phyloP scores from a whole-genome alignment of 1,284 basidiomycete genomes.

The Lignosus rhinocerotis region DNA sequence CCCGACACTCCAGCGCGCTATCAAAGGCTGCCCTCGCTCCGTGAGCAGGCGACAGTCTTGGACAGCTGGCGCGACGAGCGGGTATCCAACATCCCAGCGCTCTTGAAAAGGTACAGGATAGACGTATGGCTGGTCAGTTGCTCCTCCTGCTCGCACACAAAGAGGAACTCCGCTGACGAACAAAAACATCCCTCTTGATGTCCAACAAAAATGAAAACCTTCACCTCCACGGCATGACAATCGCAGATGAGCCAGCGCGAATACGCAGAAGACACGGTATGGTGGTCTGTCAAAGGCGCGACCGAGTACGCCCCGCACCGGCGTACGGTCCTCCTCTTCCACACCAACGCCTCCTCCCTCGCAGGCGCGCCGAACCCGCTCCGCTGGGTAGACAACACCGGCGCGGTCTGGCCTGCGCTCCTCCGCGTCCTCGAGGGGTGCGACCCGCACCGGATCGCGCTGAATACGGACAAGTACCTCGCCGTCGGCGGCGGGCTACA shows the following conservation, averaged over 20 bases:
- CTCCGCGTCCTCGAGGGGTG: constrained; percentile 36
- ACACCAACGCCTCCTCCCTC: constrained; percentile 41
- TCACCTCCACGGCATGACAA: background rate
- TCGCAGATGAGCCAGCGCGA: constrained; percentile 49
- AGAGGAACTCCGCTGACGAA: no score
- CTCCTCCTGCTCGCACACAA: no score
- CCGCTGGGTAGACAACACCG: constrained; percentile 52
- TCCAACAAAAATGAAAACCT: background rate
- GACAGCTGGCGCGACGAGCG: constrained; percentile 46
- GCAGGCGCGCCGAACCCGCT: constrained; percentile 43
- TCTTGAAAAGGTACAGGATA: constrained; percentile 45
- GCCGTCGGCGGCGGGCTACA: constrained; percentile 54
- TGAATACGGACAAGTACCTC: constrained; percentile 48
- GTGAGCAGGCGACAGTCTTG: constrained; percentile 45
- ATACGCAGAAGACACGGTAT: constrained; percentile 55
- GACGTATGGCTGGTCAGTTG: constrained; percentile 45
- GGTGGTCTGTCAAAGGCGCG: constrained; percentile 52
- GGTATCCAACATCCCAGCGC: constrained; percentile 40
- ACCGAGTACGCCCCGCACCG: constrained; percentile 51
- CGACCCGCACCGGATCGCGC: constrained; percentile 43
- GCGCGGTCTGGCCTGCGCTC: constrained; percentile 48
- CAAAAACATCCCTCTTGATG: background rate
- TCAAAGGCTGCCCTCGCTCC: constrained; percentile 41
- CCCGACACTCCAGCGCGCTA: constrained; percentile 40
- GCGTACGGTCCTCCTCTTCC: constrained; percentile 52